Percentiles rank a stretch among this genome's conserved stretches.
Conservation (phyloP, 768 basidiomycete genomes). For the Russula virescens region DNA sequence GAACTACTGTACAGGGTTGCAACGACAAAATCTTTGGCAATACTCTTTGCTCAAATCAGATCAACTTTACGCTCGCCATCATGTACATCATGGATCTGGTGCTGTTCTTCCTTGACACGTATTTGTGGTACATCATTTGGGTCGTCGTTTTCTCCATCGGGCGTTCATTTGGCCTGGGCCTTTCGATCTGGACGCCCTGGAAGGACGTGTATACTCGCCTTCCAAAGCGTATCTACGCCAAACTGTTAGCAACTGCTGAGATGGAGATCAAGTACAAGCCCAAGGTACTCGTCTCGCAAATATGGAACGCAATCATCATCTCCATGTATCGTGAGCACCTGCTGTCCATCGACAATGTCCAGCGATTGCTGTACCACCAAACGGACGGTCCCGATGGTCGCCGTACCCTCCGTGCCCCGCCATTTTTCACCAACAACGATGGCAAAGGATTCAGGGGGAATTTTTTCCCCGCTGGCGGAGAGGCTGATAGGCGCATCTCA, state of each 20-base stretch:
- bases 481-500: slow-evolving; percentile 96
- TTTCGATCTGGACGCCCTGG: slow-evolving; percentile 99
- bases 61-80: slow-evolving; percentile 90
- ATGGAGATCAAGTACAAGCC: slow-evolving; percentile 99
- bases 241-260: slow-evolving; percentile 89
- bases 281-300: slow-evolving; percentile 96
- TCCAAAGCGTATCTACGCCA: slow-evolving; percentile 97
- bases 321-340: slow-evolving; percentile 99
- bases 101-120: slow-evolving; percentile 99
- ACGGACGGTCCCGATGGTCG: slow-evolving; percentile 86
- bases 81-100: slow-evolving; percentile 99
- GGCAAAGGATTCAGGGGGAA: slow-evolving; percentile 62
- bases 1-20: slow-evolving; percentile 90
- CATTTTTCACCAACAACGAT: slow-evolving; percentile 95
- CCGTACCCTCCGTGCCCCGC: slow-evolving; percentile 89
- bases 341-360: slow-evolving; percentile 96
- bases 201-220: slow-evolving; percentile 93
- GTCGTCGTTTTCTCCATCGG: slow-evolving; percentile 90
- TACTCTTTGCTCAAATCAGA: slow-evolving; percentile 83
- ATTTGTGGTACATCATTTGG: slow-evolving; percentile 99
- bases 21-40: slow-evolving; percentile 76
- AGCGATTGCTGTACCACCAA: slow-evolving; percentile 95
- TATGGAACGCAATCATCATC: slow-evolving; percentile 99
- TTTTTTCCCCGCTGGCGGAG: slow-evolving; percentile 92
- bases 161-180: slow-evolving; percentile 84